phyloP scores from a whole-genome alignment of 1,284 basidiomycete species.

The Melampsora larici-populina region DNA sequence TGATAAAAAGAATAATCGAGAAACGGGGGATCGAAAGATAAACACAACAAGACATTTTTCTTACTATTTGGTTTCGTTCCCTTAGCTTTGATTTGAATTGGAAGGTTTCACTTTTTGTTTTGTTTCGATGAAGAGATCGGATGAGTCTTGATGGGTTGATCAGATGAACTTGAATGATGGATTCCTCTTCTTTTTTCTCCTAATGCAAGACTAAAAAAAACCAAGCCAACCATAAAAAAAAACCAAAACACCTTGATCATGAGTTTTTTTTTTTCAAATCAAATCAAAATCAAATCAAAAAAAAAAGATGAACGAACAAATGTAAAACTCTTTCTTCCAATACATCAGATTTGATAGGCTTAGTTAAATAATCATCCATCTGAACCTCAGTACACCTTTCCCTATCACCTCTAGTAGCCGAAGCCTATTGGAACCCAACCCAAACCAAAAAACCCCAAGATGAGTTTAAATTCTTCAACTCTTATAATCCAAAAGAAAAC shows the following conservation, averaged over 20 bases:
- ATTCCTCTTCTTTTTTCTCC: no score
- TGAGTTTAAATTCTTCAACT: background rate
- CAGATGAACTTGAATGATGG: no score
- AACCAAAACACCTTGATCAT: no score
- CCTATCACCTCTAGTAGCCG: constrained; percentile 51
- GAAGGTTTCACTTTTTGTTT: background rate
- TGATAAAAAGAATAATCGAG: no score
- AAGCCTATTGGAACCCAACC: constrained; percentile 49
- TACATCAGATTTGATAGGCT: constrained; percentile 50
- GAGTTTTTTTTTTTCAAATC: no score
- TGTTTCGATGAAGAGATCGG: background rate
- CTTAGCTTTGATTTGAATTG: no score
- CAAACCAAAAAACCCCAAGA: no score
- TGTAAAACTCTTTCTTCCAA: constrained; percentile 44
- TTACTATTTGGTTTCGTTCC: no score
- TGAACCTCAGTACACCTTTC: constrained; percentile 48
- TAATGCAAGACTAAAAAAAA: no score
- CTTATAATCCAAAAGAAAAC: background rate
- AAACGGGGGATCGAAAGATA: no score
- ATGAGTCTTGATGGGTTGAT: background rate
- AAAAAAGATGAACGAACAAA: constrained; percentile 11
- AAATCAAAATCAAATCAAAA: background rate
- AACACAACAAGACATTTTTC: no score
- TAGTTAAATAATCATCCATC: constrained; percentile 52
- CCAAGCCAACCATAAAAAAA: no score